A percentile compares a stretch with the other conserved stretches of the same genome.
phyloP scores from a whole-genome alignment of 225 moss, liverwort and hornwort genomes.

The Lunularia cruciata region DNA sequence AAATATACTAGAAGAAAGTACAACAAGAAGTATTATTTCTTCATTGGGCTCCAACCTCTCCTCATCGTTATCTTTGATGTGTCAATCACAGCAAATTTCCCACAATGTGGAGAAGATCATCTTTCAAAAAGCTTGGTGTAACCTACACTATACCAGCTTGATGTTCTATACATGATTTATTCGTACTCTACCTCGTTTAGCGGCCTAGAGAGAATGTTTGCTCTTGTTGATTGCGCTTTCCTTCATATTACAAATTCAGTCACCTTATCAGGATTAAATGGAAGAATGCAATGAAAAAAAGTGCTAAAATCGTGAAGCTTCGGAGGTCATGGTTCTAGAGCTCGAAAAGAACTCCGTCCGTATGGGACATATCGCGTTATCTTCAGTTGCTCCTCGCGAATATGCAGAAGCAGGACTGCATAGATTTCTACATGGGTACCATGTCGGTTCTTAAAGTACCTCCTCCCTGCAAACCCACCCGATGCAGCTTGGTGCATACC shows the following conservation, averaged over 20 bases:
- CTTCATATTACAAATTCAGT: neutral
- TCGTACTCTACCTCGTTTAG: neutral
- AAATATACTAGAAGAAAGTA: neutral
- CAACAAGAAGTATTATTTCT: neutral
- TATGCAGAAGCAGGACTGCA: too few relatives aligned
- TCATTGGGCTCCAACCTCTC: slow-evolving; percentile 1
- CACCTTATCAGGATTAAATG: neutral
- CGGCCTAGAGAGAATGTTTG: neutral
- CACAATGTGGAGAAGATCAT: neutral
- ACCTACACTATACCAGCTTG: neutral
- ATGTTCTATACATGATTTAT: neutral
- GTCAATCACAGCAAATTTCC: neutral
- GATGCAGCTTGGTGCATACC: too few relatives aligned
- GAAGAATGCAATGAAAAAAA: neutral
- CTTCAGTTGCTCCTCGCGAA: too few relatives aligned
- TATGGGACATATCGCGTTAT: too few relatives aligned
- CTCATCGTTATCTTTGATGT: neutral
- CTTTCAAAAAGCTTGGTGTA: neutral
- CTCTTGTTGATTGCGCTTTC: slow-evolving; percentile 9
- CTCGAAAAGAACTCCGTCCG: too few relatives aligned
- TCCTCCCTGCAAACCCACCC: too few relatives aligned
- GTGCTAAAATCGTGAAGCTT: too few relatives aligned
- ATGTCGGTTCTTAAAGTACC: too few relatives aligned
- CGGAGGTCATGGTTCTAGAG: too few relatives aligned
- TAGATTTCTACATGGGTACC: too few relatives aligned